A percentile compares a stretch with the other conserved stretches of the same genome.
These are phyloP conservation scores for Phoenix roebelenii DNA, from an alignment of 176 grass and related monocot genomes.

Conservation along the genomic window DNA sequence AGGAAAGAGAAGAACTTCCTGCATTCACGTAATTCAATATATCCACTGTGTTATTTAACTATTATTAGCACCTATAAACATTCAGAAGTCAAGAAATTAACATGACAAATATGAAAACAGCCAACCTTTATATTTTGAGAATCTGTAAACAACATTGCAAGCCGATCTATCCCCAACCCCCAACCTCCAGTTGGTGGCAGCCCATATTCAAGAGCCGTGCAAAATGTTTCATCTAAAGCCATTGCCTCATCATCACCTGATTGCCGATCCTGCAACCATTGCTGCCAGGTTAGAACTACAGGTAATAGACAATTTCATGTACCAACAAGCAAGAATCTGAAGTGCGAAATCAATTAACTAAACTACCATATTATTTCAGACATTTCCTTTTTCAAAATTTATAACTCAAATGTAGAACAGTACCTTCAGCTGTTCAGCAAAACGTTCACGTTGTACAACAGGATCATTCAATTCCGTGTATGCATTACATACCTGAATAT, in stretches of 20 bases:
- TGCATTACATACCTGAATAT: constrained; percentile 77
- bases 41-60: no score
- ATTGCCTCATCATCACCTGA: constrained; percentile 17
- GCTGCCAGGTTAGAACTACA: constrained; percentile 1
- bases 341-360: no score
- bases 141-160: constrained; percentile 90
- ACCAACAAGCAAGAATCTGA: no score
- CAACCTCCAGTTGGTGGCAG: constrained; percentile 17
- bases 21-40: not conserved
- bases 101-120: no score
- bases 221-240: constrained; percentile 8
- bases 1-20: constrained; percentile 92
- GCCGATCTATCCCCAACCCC: constrained; percentile 15
- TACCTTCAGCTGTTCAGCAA: constrained; percentile 94
- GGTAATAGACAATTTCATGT: no score
- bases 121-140: constrained; percentile 93
- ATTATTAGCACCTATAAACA: no score
- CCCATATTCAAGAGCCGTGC: constrained; percentile 20
- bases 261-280: constrained; percentile 8
- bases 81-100: no score
- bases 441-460: constrained; percentile 70
- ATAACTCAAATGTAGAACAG: no score
- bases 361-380: no score
- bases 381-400: no score
- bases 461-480: constrained; percentile 92